These are phyloP conservation scores for Agrocybe pediades DNA, from an alignment of 768 basidiomycete genomes.

Conservation along the genomic window DNA sequence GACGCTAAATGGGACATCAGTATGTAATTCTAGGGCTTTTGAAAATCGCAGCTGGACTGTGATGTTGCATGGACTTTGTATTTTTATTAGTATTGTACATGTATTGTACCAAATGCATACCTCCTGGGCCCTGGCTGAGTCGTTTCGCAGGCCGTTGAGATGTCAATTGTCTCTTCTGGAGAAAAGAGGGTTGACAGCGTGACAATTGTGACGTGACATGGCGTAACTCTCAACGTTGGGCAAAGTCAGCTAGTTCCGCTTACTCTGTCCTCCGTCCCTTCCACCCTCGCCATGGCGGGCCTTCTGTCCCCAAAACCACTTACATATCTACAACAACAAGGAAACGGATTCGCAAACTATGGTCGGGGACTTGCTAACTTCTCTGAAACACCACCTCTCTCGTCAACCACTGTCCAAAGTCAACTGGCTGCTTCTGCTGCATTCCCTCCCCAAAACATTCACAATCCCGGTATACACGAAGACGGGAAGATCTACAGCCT, in stretches of 20 bases:
- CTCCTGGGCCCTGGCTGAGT: no score
- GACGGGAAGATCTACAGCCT: constrained; percentile 84
- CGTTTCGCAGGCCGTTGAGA: no score
- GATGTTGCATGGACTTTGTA: constrained; percentile 9
- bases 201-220: constrained; percentile 10
- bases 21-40: constrained; percentile 49
- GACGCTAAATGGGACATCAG: constrained; percentile 22
- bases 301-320: constrained; percentile 64
- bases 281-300: constrained; percentile 53
- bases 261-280: constrained; percentile 15
- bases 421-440: constrained; percentile 13
- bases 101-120: not conserved
- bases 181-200: no score
- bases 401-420: constrained; percentile 32
- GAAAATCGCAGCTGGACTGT: constrained; percentile 44
- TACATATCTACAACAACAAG: constrained; percentile 66
- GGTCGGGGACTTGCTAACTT: constrained; percentile 53
- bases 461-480: constrained; percentile 40
- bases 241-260: constrained; percentile 1
- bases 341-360: constrained; percentile 60
- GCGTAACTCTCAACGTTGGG: constrained; percentile 1
- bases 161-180: no score
- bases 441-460: constrained; percentile 16
- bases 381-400: constrained; percentile 64
- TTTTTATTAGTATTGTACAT: constrained; percentile 4